phyloP scores from a whole-genome alignment of 352 stramenopile species.

The Pythium rishiriense region DNA sequence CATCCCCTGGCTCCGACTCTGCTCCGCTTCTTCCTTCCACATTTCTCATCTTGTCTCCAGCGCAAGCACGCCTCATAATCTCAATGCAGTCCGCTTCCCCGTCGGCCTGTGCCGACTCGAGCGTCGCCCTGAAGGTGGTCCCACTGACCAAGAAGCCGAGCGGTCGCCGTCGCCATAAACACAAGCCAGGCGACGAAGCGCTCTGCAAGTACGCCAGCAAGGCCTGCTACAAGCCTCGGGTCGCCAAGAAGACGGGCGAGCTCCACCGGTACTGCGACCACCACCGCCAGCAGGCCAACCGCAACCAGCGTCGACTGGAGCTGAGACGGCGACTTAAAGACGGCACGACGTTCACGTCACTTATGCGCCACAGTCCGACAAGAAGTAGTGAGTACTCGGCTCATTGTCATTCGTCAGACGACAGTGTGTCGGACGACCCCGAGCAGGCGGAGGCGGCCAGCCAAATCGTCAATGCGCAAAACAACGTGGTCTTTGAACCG shows the following conservation, averaged over 20 bases:
- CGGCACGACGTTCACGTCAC: neutral
- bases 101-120: neutral
- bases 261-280: slow-evolving; percentile 75
- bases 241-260: slow-evolving; percentile 64
- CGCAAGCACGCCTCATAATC: neutral
- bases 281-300: slow-evolving; percentile 72
- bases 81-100: neutral
- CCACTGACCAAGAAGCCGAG: slow-evolving; percentile 27
- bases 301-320: slow-evolving; percentile 72
- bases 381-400: neutral
- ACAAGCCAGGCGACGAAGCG: slow-evolving; percentile 32
- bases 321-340: slow-evolving; percentile 40
- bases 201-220: slow-evolving; percentile 79
- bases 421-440: neutral
- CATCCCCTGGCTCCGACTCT: no score
- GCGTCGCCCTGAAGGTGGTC: neutral
- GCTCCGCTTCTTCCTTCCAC: neutral
- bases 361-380: neutral
- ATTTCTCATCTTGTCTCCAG: neutral
- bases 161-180: slow-evolving; percentile 23
- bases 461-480: neutral
- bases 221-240: slow-evolving; percentile 55
- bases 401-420: slow-evolving; percentile 6
- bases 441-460: neutral
- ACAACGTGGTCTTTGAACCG: slow-evolving; percentile 9